A percentile compares a stretch with the other conserved stretches of the same genome.
These are phyloP conservation scores for Aspergillus mulundensis DNA, from an alignment of 495 filamentous ascomycete genomes.

Conservation along the genomic window DNA sequence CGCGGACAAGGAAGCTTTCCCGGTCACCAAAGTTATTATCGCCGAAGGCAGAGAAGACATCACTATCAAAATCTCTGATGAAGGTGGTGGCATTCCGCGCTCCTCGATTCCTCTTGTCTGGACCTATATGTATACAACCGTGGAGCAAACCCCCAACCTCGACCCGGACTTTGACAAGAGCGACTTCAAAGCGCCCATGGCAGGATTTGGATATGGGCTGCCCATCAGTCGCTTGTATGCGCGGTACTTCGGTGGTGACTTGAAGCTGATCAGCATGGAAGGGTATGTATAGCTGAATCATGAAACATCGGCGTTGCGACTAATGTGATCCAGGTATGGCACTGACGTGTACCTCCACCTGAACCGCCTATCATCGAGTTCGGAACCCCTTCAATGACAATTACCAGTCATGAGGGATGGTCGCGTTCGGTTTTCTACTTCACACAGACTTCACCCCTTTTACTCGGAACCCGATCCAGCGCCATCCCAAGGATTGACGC, in stretches of 20 bases:
- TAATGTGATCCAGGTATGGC: conserved; percentile 66
- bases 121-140: conserved; percentile 99
- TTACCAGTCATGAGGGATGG: conserved; percentile 89
- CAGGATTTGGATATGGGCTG: conserved; percentile 93
- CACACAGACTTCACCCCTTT: conserved; percentile 42
- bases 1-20: conserved; percentile 90
- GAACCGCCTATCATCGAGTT: conserved; percentile 90
- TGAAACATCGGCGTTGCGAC: conserved; percentile 5
- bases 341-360: conserved; percentile 98
- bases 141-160: conserved; percentile 88
- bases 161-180: conserved; percentile 98
- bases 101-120: conserved; percentile 91
- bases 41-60: conserved; percentile 98
- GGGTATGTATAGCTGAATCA: conserved; percentile 59
- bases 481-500: conserved; percentile 82
- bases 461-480: conserved; percentile 36
- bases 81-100: conserved; percentile 91
- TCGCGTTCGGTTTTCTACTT: conserved; percentile 45
- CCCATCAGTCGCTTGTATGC: conserved; percentile 93
- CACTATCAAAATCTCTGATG: conserved; percentile 95
- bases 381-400: conserved; percentile 98
- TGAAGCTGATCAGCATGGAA: conserved; percentile 99
- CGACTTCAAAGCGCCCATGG: conserved; percentile 99
- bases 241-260: conserved; percentile 92
- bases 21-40: conserved; percentile 93